phyloP scores from a whole-genome alignment of 2,329 filamentous ascomycete species.

The Cercospora janseana region DNA sequence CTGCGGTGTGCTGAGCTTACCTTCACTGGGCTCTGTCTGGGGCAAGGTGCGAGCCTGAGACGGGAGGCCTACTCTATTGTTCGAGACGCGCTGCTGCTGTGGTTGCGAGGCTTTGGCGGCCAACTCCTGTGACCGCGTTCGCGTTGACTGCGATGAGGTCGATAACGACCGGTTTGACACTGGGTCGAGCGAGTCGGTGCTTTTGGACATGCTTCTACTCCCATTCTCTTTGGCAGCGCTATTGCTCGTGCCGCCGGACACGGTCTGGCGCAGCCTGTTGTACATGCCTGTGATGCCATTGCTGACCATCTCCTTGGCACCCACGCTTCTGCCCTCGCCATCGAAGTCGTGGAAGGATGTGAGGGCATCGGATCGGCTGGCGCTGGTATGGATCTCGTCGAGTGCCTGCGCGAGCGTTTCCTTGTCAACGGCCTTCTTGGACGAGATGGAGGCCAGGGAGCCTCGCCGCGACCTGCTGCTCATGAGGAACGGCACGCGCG shows the following conservation, averaged over 20 bases:
- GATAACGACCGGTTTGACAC: conserved; percentile 23
- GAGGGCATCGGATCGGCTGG: conserved; percentile 78
- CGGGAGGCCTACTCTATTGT: conserved; percentile 25
- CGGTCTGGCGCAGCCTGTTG: conserved; percentile 64
- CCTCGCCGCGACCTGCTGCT: conserved; percentile 38
- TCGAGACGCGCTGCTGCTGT: conserved; percentile 25
- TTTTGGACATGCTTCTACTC: conserved; percentile 29
- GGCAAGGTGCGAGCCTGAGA: conserved; percentile 22
- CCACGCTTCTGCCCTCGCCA: conserved; percentile 55
- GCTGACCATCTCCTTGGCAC: conserved; percentile 40
- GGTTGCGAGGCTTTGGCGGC: conserved; percentile 19
- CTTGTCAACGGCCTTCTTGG: conserved; percentile 55
- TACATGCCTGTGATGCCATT: conserved; percentile 75
- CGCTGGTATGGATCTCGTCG: conserved; percentile 82
- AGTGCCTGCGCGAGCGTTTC: conserved; percentile 74
- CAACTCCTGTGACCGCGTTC: conserved; percentile 14
- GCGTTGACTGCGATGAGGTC: conserved; percentile 21
- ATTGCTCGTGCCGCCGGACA: conserved; percentile 27
- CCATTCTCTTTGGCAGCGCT: conserved; percentile 6
- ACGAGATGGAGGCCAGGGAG: conserved; percentile 42
- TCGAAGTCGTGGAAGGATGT: conserved; percentile 96
- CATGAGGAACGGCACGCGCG: conserved; percentile 32
- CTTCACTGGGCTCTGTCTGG: conserved; percentile 15
- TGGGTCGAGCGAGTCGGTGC: conserved; percentile 27
- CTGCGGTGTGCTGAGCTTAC: conserved; percentile 16